These are phyloP conservation scores for Boletus semigastroideus DNA, from an alignment of 1,284 basidiomycete genomes.

Conservation along the genomic window DNA sequence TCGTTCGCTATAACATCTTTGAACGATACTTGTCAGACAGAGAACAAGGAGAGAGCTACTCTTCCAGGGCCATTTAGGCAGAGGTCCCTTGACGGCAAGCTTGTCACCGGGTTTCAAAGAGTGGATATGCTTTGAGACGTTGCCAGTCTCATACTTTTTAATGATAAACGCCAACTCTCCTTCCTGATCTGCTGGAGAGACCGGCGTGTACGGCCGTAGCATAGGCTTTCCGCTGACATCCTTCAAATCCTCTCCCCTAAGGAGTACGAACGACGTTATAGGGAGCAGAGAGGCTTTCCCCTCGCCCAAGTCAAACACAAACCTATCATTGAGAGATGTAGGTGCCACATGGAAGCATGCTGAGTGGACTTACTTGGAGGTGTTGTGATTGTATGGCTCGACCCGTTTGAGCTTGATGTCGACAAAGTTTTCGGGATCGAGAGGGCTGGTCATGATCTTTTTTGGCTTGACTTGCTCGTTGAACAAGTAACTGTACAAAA, in stretches of 20 bases:
- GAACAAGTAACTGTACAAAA: conserved; percentile 24
- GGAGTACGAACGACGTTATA: conserved; percentile 68
- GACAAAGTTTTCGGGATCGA: conserved; percentile 72
- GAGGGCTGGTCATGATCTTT: conserved; percentile 58
- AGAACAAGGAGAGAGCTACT: conserved; percentile 38
- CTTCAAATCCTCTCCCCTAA: conserved; percentile 60
- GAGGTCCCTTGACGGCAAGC: conserved; percentile 88
- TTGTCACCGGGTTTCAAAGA: conserved; percentile 75
- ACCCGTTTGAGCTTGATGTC: conserved; percentile 85
- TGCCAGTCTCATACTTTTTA: conserved; percentile 83
- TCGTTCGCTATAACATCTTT: conserved; percentile 61
- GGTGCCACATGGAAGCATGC: not conserved
- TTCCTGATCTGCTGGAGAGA: conserved; percentile 68
- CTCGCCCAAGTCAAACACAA: conserved; percentile 85
- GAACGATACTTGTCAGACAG: not conserved
- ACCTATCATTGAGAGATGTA: conserved; percentile 42
- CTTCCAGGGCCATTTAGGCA: conserved; percentile 82
- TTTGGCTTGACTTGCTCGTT: conserved; percentile 37
- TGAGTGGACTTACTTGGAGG: conserved; percentile 52
- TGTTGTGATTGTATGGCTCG: conserved; percentile 92
- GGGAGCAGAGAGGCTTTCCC: conserved; percentile 78
- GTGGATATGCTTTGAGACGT: conserved; percentile 79
- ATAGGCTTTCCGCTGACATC: conserved; percentile 88
- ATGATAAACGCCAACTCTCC: conserved; percentile 83
- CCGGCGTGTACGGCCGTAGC: conserved; percentile 86